Evolutionary conservation across 495 filamentous ascomycete species (phyloP).

Genomic region (Tirmania nivea): DNA sequence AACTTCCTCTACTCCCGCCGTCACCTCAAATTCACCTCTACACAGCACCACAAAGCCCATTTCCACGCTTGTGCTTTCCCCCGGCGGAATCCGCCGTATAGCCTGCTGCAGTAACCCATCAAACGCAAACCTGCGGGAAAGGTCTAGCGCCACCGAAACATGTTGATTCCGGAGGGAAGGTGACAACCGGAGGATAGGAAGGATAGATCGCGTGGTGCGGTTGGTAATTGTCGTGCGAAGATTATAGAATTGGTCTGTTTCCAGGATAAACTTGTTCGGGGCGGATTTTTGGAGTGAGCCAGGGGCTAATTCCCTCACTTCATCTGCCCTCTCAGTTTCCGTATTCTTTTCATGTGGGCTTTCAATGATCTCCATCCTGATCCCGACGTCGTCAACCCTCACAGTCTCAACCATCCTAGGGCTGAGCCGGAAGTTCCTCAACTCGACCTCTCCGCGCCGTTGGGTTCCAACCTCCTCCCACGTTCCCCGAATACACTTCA

Average conservation of each 20-base stretch:
- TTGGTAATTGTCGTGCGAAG: constrained; percentile 49
- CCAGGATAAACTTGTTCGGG: constrained; percentile 32
- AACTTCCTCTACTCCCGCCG: constrained; percentile 63
- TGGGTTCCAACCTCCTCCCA: constrained; percentile 44
- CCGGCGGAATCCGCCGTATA: constrained; percentile 36
- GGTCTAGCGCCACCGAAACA: constrained; percentile 53
- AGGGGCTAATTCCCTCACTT: constrained; percentile 1
- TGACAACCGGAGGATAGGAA: constrained; percentile 53
- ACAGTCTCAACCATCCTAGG: constrained; percentile 66
- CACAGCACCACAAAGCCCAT: constrained; percentile 52
- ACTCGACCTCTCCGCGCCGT: constrained; percentile 48
- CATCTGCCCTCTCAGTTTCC: not conserved
- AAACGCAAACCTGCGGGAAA: constrained; percentile 63
- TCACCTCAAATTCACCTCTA: constrained; percentile 62
- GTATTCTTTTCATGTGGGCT: constrained; percentile 2
- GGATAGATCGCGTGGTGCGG: constrained; percentile 42
- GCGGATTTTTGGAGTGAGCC: constrained; percentile 23
- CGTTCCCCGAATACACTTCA: constrained; percentile 43
- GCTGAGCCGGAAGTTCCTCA: constrained; percentile 49
- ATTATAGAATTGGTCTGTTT: constrained; percentile 48
- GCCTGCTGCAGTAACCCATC: constrained; percentile 63
- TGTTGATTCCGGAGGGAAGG: constrained; percentile 55
- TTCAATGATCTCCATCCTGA: constrained; percentile 33
- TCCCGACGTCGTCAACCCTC: constrained; percentile 56
- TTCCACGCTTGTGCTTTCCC: constrained; percentile 31